A percentile compares a stretch with the other conserved stretches of the same genome.
These are phyloP conservation scores for Dothideomycetes sp. DNA, from an alignment of 2,329 filamentous ascomycete genomes.

Conservation along the genomic window DNA sequence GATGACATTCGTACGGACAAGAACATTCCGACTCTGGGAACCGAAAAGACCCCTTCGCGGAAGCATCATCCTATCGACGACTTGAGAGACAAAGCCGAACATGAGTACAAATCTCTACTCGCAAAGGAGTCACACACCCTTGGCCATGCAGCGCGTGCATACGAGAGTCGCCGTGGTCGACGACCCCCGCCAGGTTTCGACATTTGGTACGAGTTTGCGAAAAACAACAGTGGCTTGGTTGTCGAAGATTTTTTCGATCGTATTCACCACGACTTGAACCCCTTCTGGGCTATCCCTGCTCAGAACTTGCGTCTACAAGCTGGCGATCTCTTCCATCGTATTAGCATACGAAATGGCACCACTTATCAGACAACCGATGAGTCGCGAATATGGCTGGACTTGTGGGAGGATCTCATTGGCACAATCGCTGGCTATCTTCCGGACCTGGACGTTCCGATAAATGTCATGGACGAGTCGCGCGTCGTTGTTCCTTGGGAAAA, in stretches of 20 bases:
- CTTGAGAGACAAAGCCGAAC: conserved; percentile 29
- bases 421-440: conserved; percentile 32
- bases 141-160: conserved; percentile 32
- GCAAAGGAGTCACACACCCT: conserved; percentile 30
- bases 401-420: conserved; percentile 34
- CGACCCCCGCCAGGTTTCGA: conserved; percentile 44
- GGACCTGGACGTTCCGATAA: conserved; percentile 40
- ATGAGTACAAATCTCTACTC: conserved; percentile 24
- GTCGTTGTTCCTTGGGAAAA: conserved; percentile 40
- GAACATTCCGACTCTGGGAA: not conserved
- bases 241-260: conserved; percentile 45
- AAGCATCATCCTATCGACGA: conserved; percentile 32
- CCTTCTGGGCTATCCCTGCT: conserved; percentile 41
- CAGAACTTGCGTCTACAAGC: conserved; percentile 34
- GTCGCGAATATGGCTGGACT: conserved; percentile 29
- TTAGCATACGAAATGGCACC: conserved; percentile 34
- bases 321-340: conserved; percentile 28
- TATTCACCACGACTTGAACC: conserved; percentile 41
- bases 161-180: conserved; percentile 36
- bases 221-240: conserved; percentile 33
- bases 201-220: conserved; percentile 38
- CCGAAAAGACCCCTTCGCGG: not conserved
- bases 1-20: not conserved
- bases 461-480: conserved; percentile 42
- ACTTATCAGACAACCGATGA: conserved; percentile 14